Conservation (phyloP, 352 stramenopile genomes). For the Peronosclerospora sorghi region DNA sequence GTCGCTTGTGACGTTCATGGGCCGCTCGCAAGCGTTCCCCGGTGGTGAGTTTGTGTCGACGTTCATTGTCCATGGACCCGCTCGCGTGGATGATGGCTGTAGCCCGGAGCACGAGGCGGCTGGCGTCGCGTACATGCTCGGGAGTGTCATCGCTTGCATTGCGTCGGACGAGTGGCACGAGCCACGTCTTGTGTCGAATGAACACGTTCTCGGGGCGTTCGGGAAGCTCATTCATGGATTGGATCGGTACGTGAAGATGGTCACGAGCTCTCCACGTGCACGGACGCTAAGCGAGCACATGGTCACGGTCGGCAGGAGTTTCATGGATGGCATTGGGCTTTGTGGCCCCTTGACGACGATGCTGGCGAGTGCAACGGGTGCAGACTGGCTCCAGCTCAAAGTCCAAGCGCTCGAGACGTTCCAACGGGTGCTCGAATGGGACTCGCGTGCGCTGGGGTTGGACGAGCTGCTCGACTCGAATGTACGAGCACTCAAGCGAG, state of each 20-base stretch:
- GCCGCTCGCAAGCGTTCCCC: conserved; percentile 11
- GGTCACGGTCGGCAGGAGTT: conserved; percentile 23
- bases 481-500: conserved; percentile 23
- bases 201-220: too few species aligned
- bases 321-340: conserved; percentile 31
- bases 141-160: conserved; percentile 22
- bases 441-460: conserved; percentile 23
- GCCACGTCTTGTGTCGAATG: conserved; percentile 18
- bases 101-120: conserved; percentile 5
- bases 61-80: conserved; percentile 12
- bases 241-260: conserved; percentile 4
- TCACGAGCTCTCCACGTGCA: conserved; percentile 25
- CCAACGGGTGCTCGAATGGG: conserved; percentile 30
- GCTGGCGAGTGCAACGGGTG: conserved; percentile 7
- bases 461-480: conserved; percentile 36
- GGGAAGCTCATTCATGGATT: conserved; percentile 17
- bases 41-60: conserved; percentile 9
- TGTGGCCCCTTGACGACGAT: conserved; percentile 21
- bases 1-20: conserved; percentile 17
- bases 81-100: conserved; percentile 10
- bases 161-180: conserved; percentile 11
- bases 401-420: conserved; percentile 17
- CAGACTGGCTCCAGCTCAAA: conserved; percentile 29
- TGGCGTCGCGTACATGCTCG: conserved; percentile 27
- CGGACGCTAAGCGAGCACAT: conserved; percentile 29